A percentile compares a stretch with the other conserved stretches of the same genome.
Conservation (phyloP, 768 basidiomycete genomes). For the Russula emetica region DNA sequence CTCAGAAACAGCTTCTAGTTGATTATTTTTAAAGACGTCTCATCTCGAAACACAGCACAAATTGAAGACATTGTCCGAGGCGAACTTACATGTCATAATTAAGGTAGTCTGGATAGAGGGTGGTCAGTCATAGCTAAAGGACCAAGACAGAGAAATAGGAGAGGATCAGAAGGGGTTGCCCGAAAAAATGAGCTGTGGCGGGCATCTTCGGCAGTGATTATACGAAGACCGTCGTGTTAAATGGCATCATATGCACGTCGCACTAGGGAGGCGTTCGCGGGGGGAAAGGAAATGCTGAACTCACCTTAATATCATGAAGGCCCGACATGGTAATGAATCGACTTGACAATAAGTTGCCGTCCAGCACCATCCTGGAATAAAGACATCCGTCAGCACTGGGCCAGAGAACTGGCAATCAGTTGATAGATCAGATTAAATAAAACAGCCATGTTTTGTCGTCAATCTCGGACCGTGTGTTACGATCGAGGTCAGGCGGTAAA, state of each 20-base stretch:
- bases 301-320: conserved; percentile 1
- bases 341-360: background rate
- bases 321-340: background rate
- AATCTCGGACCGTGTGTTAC: conserved; percentile 36
- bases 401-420: background rate
- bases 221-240: conserved; percentile 96
- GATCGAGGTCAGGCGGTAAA: conserved; percentile 75
- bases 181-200: conserved; percentile 86
- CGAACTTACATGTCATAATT: background rate
- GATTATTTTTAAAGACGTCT: conserved; percentile 50
- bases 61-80: background rate
- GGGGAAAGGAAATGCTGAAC: background rate
- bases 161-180: conserved; percentile 70
- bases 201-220: conserved; percentile 77
- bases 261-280: background rate
- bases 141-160: background rate
- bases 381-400: background rate
- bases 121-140: background rate
- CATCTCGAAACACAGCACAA: conserved; percentile 36
- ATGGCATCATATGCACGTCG: conserved; percentile 51
- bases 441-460: conserved; percentile 83
- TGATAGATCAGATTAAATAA: conserved; percentile 52
- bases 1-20: conserved; percentile 92
- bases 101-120: background rate
- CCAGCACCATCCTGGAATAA: background rate